These are phyloP conservation scores for Thalassia testudinum DNA, from an alignment of 116 monocot species.

Conservation along the genomic window DNA sequence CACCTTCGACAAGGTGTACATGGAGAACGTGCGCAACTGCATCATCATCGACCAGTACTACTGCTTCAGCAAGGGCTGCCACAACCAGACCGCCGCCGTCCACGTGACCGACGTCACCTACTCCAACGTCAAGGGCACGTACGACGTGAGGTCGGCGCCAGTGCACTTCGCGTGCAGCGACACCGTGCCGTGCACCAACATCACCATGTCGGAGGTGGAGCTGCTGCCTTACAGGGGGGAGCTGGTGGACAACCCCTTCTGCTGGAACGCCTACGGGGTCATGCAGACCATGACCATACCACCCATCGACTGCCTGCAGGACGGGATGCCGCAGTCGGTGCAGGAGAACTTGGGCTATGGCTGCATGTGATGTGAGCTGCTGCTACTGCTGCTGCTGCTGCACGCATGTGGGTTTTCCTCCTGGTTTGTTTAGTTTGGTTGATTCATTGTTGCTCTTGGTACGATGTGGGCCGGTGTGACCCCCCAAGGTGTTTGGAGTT, in stretches of 20 bases:
- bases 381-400: too few relatives aligned
- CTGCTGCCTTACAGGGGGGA: conserved; percentile 51
- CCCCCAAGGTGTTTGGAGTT: too few relatives aligned
- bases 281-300: conserved; percentile 60
- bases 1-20: conserved; percentile 41
- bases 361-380: too few relatives aligned
- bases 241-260: conserved; percentile 62
- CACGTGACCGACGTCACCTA: conserved; percentile 51
- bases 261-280: conserved; percentile 78
- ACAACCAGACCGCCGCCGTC: conserved; percentile 65
- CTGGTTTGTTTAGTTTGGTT: too few relatives aligned
- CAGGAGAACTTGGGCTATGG: conserved; percentile 21
- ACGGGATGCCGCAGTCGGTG: conserved; percentile 38
- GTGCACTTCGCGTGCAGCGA: conserved; percentile 90
- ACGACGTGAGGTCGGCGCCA: conserved; percentile 51
- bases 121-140: conserved; percentile 59
- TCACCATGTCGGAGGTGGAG: conserved; percentile 81
- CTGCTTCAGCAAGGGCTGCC: conserved; percentile 50
- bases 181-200: conserved; percentile 67
- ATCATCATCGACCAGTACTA: conserved; percentile 91
- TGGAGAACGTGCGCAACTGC: conserved; percentile 79
- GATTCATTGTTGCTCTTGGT: too few relatives aligned
- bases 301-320: conserved; percentile 57
- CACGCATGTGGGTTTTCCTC: too few relatives aligned
- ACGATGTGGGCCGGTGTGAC: too few relatives aligned